Evolutionary conservation across 352 stramenopile genomes (phyloP).

Genomic region (Phytophthora pinifolia): DNA sequence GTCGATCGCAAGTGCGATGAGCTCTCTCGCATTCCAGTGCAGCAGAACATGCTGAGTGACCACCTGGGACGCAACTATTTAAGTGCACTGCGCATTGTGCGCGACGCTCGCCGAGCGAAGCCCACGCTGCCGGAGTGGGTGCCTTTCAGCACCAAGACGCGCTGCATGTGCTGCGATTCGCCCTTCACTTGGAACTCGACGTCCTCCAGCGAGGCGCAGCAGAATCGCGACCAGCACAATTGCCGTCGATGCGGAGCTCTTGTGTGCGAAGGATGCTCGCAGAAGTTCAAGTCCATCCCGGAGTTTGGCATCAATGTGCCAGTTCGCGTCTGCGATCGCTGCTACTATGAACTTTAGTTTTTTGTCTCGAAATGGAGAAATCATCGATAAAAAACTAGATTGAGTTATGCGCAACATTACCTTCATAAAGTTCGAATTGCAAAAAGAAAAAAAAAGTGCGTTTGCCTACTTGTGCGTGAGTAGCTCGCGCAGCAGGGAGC

Average conservation of each 20-base stretch:
- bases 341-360: slow-evolving; percentile 85
- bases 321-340: slow-evolving; percentile 84
- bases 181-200: slow-evolving; percentile 91
- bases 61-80: slow-evolving; percentile 83
- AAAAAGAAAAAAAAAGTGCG: background rate
- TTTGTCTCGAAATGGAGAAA: too few species aligned
- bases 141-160: slow-evolving; percentile 79
- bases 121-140: slow-evolving; percentile 67
- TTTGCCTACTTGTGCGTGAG: slow-evolving; percentile 13
- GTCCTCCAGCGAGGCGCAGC: slow-evolving; percentile 86
- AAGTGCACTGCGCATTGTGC: slow-evolving; percentile 75
- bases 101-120: slow-evolving; percentile 61
- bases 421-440: background rate
- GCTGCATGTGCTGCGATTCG: slow-evolving; percentile 88
- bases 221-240: slow-evolving; percentile 91
- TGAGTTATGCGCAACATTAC: too few species aligned
- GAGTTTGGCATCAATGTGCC: slow-evolving; percentile 86
- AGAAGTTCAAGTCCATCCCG: slow-evolving; percentile 84
- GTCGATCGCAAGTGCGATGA: slow-evolving; percentile 75
- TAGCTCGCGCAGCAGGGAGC: slow-evolving; percentile 22
- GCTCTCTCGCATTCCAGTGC: slow-evolving; percentile 76
- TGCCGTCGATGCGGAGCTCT: slow-evolving; percentile 81
- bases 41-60: slow-evolving; percentile 87
- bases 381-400: too few species aligned
- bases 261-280: slow-evolving; percentile 83